Evolutionary conservation across 805 yeast genomes (phyloP), one percentile per base, ranked within the genome.

Genomic region (Osmozyma mogii): DNA sequence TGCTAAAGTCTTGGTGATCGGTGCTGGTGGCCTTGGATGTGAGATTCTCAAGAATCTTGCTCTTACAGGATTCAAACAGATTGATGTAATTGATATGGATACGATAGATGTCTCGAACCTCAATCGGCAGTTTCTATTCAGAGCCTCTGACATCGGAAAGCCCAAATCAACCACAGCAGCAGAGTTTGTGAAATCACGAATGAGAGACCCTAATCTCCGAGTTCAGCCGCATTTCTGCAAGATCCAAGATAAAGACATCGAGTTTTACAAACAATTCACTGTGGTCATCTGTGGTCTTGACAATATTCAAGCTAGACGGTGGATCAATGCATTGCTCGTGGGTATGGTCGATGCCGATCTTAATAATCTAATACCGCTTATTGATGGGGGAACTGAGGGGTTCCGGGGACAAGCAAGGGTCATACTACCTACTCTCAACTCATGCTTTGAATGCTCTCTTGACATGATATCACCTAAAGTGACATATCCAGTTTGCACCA

Each of bases 301-400:
- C 51, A 75, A 83, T 29, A 78, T 92, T 5, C 89, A 79, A 45
- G 96, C 97, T 0, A 64, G 98, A 21, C 58, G 96, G 28, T 88
- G 94, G 89, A 80, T 89, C 38, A 89, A 89, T 53, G 65, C 68
- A 5, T 56, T 73, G 9, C 54, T 89, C 16, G 74, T 83, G 2
- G 64, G 73, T 7, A 45, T 88, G 38, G 85, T 83, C 4, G 75
- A 70, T 27, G 58, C 52, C 0, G 66, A 72, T 2, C 42, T 50
- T 17, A 42, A 47, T 25, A 43, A 46, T 11, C 32, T 63, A 11
- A 52, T 63, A 3, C 70, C 70, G 1, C 35, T 89, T 49, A 75
- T 92, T 10, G 98, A 89, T 50, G 96, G 96, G 4, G 98, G 96
- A 3, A 82, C 95, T 0, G 97, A 89, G 49, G 96, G 96, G 0